phyloP scores from a whole-genome alignment of 768 basidiomycete species.

The Cystofilobasidium capitatum region DNA sequence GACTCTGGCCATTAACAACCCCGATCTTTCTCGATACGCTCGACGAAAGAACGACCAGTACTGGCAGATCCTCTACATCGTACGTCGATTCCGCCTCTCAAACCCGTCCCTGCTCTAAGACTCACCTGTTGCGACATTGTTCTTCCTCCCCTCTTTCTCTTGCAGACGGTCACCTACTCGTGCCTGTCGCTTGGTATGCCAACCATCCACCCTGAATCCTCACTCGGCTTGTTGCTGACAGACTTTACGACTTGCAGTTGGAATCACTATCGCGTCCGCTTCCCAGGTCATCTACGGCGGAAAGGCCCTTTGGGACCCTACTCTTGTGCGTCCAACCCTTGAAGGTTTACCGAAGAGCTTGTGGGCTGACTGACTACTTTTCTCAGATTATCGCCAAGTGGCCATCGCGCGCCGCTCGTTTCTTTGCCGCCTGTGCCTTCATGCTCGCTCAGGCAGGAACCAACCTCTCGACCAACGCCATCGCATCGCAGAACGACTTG shows the following conservation, averaged over 20 bases:
- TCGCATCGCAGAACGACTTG: conserved; percentile 9
- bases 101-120: neutral
- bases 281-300: conserved; percentile 18
- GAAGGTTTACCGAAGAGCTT: too few species aligned
- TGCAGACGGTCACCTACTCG: conserved; percentile 3
- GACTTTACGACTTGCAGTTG: too few species aligned
- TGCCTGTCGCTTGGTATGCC: conserved; percentile 3
- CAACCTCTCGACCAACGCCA: conserved; percentile 14
- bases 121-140: too few species aligned
- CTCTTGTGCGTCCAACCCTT: too few species aligned
- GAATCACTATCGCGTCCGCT: conserved; percentile 6
- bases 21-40: conserved; percentile 12
- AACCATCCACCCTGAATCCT: too few species aligned
- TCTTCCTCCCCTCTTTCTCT: neutral
- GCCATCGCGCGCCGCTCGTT: neutral
- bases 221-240: too few species aligned
- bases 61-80: conserved; percentile 2
- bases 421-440: neutral
- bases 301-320: conserved; percentile 1
- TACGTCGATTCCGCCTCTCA: neutral
- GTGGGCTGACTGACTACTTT: too few species aligned
- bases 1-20: conserved; percentile 12
- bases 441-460: conserved; percentile 9
- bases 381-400: conserved; percentile 13
- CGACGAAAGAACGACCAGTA: conserved; percentile 3